These are phyloP conservation scores for Deinandra increscens DNA, from an alignment of 129 eudicot species.

Conservation along the genomic window DNA sequence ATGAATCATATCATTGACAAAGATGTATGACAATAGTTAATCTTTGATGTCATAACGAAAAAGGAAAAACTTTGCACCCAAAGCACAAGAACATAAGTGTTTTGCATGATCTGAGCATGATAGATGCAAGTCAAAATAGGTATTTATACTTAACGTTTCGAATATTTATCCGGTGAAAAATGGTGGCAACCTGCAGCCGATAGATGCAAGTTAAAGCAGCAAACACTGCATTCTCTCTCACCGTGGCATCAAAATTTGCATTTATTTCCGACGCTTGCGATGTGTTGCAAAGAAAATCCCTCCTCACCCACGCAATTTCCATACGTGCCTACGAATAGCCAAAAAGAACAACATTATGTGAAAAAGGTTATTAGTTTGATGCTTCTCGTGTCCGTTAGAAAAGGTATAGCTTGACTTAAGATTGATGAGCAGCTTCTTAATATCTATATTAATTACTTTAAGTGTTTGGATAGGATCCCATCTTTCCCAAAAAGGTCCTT, in stretches of 20 bases:
- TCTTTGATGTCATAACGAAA: too few species aligned
- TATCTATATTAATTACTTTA: slow-evolving; percentile 72
- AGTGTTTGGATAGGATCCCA: slow-evolving; percentile 79
- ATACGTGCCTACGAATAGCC: slow-evolving; percentile 58
- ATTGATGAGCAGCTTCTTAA: neutral
- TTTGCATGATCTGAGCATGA: too few species aligned
- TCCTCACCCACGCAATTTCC: slow-evolving; percentile 79
- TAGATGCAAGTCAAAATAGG: too few species aligned
- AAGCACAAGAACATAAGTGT: too few species aligned
- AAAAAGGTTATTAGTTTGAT: neutral
- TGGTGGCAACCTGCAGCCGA: slow-evolving; percentile 93
- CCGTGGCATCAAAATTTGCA: slow-evolving; percentile 72
- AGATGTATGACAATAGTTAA: too few species aligned
- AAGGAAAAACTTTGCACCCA: too few species aligned
- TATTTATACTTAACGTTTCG: too few species aligned
- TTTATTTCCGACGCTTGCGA: slow-evolving; percentile 84
- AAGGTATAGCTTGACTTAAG: neutral
- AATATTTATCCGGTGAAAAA: slow-evolving; percentile 86
- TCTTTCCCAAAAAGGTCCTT: slow-evolving; percentile 89
- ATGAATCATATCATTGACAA: too few species aligned
- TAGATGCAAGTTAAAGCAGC: slow-evolving; percentile 83
- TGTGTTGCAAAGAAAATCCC: slow-evolving; percentile 81
- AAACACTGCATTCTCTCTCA: slow-evolving; percentile 90
- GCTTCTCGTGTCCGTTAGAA: neutral
- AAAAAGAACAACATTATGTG: too few species aligned